Evolutionary conservation across 176 grass and related monocot genomes (phyloP).

Genomic region (Aechmea fasciata): DNA sequence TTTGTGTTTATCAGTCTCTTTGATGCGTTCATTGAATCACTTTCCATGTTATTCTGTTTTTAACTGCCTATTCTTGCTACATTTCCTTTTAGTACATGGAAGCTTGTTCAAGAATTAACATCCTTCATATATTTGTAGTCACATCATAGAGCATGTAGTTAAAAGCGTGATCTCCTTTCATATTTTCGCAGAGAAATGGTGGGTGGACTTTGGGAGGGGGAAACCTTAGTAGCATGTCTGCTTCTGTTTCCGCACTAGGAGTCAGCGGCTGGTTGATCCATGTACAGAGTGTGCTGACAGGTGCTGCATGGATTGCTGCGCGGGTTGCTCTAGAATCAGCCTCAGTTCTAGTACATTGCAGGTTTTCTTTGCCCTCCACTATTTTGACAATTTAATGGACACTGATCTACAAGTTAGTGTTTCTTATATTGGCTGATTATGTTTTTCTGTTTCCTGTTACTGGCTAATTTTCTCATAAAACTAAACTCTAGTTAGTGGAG

Average conservation of each 20-base stretch:
- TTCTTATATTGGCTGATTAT: background rate
- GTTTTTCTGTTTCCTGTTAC: no score
- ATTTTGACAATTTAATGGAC: background rate
- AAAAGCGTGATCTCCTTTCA: background rate
- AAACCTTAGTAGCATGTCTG: constrained; percentile 93
- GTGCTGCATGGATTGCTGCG: constrained; percentile 97
- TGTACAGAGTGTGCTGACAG: constrained; percentile 83
- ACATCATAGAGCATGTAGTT: background rate
- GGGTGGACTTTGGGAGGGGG: constrained; percentile 94
- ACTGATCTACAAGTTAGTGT: background rate
- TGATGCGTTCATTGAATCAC: no score
- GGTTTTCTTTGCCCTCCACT: constrained; percentile 35
- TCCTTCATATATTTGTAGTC: background rate
- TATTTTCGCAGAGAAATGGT: constrained; percentile 60
- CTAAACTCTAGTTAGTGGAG: no score
- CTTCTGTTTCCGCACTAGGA: constrained; percentile 74
- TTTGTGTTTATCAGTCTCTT: no score
- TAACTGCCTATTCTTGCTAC: constrained; percentile 1
- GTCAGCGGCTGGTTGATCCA: constrained; percentile 85
- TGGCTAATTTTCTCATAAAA: no score
- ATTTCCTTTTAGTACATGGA: background rate
- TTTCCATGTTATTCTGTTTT: background rate
- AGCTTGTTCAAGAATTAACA: background rate
- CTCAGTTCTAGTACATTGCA: constrained; percentile 97
- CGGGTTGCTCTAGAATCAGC: constrained; percentile 68